Evolutionary conservation across 2,329 filamentous ascomycete species (phyloP).

Genomic region (Stemphylium vesicarium): DNA sequence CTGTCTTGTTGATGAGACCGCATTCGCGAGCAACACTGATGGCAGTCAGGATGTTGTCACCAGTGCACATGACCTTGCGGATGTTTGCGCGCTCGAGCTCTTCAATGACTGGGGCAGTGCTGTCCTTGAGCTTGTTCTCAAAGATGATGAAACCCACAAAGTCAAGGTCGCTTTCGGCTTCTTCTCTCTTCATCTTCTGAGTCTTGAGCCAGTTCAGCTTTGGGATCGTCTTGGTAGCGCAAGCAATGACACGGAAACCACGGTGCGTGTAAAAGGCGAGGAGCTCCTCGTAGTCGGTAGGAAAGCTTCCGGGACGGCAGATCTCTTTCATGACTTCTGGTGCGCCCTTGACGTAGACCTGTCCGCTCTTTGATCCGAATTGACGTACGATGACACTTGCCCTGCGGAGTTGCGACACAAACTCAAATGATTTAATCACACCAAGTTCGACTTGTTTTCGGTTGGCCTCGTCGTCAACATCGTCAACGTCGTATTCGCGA

Average conservation of each 20-base stretch:
- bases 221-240: conserved; percentile 84
- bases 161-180: conserved; percentile 82
- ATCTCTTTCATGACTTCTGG: conserved; percentile 97
- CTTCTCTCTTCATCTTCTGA: conserved; percentile 87
- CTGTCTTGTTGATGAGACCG: conserved; percentile 76
- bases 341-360: conserved; percentile 94
- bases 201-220: conserved; percentile 93
- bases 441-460: conserved; percentile 77
- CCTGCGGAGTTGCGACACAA: conserved; percentile 88
- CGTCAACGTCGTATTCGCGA: conserved; percentile 63
- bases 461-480: conserved; percentile 52
- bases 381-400: conserved; percentile 92
- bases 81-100: conserved; percentile 86
- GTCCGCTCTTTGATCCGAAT: conserved; percentile 82
- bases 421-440: conserved; percentile 91
- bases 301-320: conserved; percentile 82
- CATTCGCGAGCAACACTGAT: conserved; percentile 95
- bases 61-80: conserved; percentile 92
- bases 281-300: conserved; percentile 86
- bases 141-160: conserved; percentile 98
- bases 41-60: conserved; percentile 96
- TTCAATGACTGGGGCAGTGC: conserved; percentile 78
- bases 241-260: conserved; percentile 95
- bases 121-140: conserved; percentile 96
- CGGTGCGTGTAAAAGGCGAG: conserved; percentile 91